A percentile compares a stretch with the other conserved stretches of the same genome.
Conservation (phyloP, 208 protist genomes). For the Acanthamoeba sp. region DNA sequence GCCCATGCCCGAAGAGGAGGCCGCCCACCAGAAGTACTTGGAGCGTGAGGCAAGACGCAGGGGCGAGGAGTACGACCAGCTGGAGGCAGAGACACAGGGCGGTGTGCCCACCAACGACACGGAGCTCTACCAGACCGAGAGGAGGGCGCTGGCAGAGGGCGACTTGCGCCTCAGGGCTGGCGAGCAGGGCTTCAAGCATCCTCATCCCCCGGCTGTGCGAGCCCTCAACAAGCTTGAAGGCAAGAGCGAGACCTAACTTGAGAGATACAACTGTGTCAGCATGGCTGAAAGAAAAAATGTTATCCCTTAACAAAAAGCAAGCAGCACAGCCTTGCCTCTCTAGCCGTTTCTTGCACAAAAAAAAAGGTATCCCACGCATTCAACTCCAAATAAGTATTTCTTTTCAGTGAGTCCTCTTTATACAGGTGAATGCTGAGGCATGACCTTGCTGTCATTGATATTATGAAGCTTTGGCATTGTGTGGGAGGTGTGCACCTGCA, state of each 20-base stretch:
- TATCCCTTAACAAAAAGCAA: too few species aligned
- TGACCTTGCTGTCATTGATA: too few species aligned
- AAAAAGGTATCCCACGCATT: too few species aligned
- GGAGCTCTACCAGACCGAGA: neutral
- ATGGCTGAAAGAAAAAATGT: too few species aligned
- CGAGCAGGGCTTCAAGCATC: constrained; percentile 21
- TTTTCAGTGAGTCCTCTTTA: too few species aligned
- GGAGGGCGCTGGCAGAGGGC: constrained; percentile 9
- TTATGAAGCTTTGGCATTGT: too few species aligned
- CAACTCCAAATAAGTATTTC: too few species aligned
- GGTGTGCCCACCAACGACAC: neutral
- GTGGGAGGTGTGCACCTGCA: too few species aligned
- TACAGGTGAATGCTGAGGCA: too few species aligned
- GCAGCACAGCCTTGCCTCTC: too few species aligned
- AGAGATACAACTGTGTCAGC: too few species aligned
- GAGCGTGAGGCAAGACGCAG: neutral
- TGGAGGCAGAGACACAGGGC: constrained; percentile 6
- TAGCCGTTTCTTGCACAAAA: too few species aligned
- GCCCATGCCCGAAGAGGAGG: neutral
- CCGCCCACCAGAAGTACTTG: neutral
- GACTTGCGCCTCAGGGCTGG: constrained; percentile 9
- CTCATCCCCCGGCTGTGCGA: neutral
- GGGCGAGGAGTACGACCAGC: neutral
- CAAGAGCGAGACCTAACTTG: neutral
- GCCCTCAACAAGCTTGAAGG: constrained; percentile 9